Base-by-base conservation (phyloP, 768 basidiomycete species). In the Podaxis mareebaensis region DNA sequence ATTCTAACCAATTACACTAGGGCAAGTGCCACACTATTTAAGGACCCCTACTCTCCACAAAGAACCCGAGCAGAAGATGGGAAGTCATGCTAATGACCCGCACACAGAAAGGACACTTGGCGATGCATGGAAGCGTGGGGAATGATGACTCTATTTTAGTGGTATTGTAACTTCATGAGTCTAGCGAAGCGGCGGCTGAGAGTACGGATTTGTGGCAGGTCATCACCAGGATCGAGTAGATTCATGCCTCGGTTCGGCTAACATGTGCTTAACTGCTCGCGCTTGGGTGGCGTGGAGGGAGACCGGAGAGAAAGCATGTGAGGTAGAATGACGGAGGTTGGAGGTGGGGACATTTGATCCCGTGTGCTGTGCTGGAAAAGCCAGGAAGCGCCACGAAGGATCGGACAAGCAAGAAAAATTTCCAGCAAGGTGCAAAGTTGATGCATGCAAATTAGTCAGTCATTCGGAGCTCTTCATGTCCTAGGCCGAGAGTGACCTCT, bases 281-380 rank as follows among this genome's bases (percentile, higher is more conserved):
- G 26, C 26, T 58, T 44, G 56, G 39, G 22, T 51, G 33, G 49
- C 6, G 49, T 24, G 49, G 26, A 51, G 26, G n/a, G 13, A 51
- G 49, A 24, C 26, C 11, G 22, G 26, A 51, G 49, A 51, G 26
- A 15, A 24, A 15, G 17, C 49, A 38, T 24, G 49, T 52, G 58
- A 36, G 33, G 22, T 4, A n/a, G 20, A 15, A 40, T 15, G 39
- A 46, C 24, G 40, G 56, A 46, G 42, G 40, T 40, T 24, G 56
- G 38, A 58, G 38, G 56, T 46, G 42, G 56, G 17, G 12, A 22
- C 22, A 24, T 24, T 40, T 46, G 28, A 28, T 26, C 5, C 26
- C 6, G 55, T 22, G 39, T 28, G 42, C 56, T 58, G 56, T 46
- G 58, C 58, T 59, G 58, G 58, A 51, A 20, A 48, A 51, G 58